Percentiles rank a stretch among this genome's conserved stretches.
Conservation (phyloP, 306 rosid genomes). For the Malus fusca region DNA sequence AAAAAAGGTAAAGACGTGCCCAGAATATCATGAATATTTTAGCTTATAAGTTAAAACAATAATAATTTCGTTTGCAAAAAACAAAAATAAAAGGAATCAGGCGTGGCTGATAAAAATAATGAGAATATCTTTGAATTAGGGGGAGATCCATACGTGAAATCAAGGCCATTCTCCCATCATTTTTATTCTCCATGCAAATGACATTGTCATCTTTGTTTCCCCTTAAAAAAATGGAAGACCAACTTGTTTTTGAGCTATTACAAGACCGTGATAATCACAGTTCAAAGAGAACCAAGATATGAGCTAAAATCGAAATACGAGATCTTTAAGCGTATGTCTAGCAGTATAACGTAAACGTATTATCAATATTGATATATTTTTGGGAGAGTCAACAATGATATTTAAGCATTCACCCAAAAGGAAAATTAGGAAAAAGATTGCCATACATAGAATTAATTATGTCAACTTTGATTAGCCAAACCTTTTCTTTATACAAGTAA, state of each 20-base stretch:
- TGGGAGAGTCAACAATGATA: not conserved
- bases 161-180: conserved; percentile 44
- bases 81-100: conserved; percentile 40
- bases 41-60: conserved; percentile 24
- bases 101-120: conserved; percentile 67
- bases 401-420: not conserved
- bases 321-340: not conserved
- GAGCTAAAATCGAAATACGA: not conserved
- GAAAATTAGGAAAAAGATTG: not conserved
- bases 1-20: conserved; percentile 45
- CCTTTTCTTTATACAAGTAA: not conserved
- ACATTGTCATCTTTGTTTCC: conserved; percentile 15
- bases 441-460: not conserved
- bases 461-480: conserved; percentile 11
- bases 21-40: conserved; percentile 46
- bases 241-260: not conserved
- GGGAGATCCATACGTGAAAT: conserved; percentile 56
- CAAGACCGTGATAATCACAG: not conserved
- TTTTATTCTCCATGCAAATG: conserved; percentile 60
- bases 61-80: conserved; percentile 30
- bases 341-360: not conserved
- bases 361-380: no score
- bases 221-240: conserved; percentile 24
- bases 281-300: not conserved
- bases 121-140: conserved; percentile 73